Evolutionary conservation across 805 yeast species (phyloP), one percentile per base, ranked within the genome.

Genomic region (Ogataea dorogensis): DNA sequence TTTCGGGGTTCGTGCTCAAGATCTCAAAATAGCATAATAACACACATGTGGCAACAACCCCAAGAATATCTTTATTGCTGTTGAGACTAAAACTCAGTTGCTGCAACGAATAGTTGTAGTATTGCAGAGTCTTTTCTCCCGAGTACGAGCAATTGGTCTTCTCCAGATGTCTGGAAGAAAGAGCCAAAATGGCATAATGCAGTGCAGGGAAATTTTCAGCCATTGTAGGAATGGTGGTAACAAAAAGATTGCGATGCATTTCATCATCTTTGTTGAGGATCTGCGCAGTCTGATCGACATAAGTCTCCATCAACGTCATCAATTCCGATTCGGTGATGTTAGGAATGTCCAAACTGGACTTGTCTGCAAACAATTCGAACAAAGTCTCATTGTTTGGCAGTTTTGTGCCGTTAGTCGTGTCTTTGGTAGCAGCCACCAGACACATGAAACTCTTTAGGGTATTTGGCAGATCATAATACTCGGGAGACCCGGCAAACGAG

Each of bases 1-100:
- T 51, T 31, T 51, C 54, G 8, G 67, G 63, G 5, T 60, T 58
- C 6, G 63, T 58, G 18, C 68, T 58, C 59, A 71, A 58, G 51
- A 68, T 53, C 43, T 69, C 74, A 40, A 69, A 61, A 12, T 63
- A 65, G 48, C 70, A 61, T 6, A 71, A 51, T 20, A 70, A 42
- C 2, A 69, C 62, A 49, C 73, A 66, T 1, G 72, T 54, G 2
- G 64, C 47, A 12, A 66, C 54, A 10, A 58, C 53, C 13, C 40
- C 19, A 4, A 39, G 13, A 24, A 56, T 62, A 34, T 61, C 59
- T 51, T 58, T 30, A 52, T 38, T 46, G 38, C 42, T 29, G 30
- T 61, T 65, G 22, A 67, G 58, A 4, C 60, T 52, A 14, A 68
- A 61, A 5, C 66, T 62, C 17, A 60, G 38, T 42, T 56, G 55